phyloP scores from a whole-genome alignment of 2,329 filamentous ascomycete genomes.

The Colletotrichum liriopes region DNA sequence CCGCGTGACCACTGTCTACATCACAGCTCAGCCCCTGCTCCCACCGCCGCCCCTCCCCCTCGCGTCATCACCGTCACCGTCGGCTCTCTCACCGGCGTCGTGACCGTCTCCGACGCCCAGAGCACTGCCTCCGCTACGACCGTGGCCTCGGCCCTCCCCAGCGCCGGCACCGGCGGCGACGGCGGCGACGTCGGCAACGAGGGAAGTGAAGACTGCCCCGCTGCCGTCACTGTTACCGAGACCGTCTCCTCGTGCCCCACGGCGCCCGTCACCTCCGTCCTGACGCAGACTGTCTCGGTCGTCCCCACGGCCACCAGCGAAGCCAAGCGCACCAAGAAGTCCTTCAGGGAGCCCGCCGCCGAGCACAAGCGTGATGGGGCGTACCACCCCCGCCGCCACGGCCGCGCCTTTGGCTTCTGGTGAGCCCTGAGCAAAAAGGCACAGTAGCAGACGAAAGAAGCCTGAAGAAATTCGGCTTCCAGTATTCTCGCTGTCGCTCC shows the following conservation, averaged over 20 bases:
- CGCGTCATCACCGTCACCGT: conserved; percentile 43
- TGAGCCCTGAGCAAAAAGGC: background rate
- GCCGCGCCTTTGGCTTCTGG: conserved; percentile 28
- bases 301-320: background rate
- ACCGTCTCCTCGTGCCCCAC: conserved; percentile 15
- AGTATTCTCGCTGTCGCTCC: background rate
- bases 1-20: conserved; percentile 33
- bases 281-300: conserved; percentile 43
- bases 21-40: conserved; percentile 33
- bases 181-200: conserved; percentile 12
- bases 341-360: background rate
- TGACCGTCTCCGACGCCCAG: conserved; percentile 40
- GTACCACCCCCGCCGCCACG: conserved; percentile 28
- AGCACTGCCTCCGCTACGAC: conserved; percentile 26
- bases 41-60: conserved; percentile 21
- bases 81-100: conserved; percentile 36
- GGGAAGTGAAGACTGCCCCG: conserved; percentile 25
- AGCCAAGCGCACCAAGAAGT: background rate
- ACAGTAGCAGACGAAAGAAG: background rate
- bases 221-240: conserved; percentile 40
- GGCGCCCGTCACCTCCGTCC: conserved; percentile 32
- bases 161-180: conserved; percentile 10
- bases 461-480: background rate
- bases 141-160: conserved; percentile 29
- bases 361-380: conserved; percentile 2